These are phyloP conservation scores for Russula virescens DNA, from an alignment of 768 basidiomycete genomes.

Conservation along the genomic window DNA sequence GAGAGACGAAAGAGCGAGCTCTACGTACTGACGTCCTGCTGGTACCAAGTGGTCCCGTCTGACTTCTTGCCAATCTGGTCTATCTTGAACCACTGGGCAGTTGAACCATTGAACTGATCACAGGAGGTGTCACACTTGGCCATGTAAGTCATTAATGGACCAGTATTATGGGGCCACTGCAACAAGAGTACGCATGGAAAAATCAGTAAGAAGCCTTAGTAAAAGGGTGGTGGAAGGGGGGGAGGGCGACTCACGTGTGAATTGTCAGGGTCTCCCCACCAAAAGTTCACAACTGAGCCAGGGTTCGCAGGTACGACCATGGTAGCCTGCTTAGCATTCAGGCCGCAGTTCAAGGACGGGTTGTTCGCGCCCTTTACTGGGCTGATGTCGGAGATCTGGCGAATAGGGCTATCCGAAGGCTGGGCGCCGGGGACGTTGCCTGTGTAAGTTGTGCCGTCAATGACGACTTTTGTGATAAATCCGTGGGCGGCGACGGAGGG, in stretches of 20 bases:
- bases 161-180: constrained; percentile 55
- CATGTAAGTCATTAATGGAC: constrained; percentile 74
- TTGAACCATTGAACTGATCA: constrained; percentile 51
- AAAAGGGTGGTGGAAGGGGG: not conserved
- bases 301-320: constrained; percentile 52
- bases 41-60: constrained; percentile 29
- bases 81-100: constrained; percentile 70
- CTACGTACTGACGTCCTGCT: constrained; percentile 29
- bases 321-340: constrained; percentile 41
- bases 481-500: constrained; percentile 21
- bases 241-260: constrained; percentile 25
- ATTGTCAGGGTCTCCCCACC: constrained; percentile 45
- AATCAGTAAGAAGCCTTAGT: not conserved
- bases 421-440: constrained; percentile 19
- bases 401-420: constrained; percentile 29
- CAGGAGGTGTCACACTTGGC: constrained; percentile 54
- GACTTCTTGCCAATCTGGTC: constrained; percentile 29
- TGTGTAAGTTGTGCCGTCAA: constrained; percentile 19
- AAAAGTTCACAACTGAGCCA: constrained; percentile 45
- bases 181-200: not conserved
- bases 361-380: constrained; percentile 53
- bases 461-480: constrained; percentile 13
- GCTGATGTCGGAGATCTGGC: constrained; percentile 36
- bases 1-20: not conserved
- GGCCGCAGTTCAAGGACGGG: constrained; percentile 51